A percentile compares a stretch with the other conserved stretches of the same genome.
Evolutionary conservation across 2,329 filamentous ascomycete genomes (phyloP).

Genomic region (Dryadomyces sulphureus): DNA sequence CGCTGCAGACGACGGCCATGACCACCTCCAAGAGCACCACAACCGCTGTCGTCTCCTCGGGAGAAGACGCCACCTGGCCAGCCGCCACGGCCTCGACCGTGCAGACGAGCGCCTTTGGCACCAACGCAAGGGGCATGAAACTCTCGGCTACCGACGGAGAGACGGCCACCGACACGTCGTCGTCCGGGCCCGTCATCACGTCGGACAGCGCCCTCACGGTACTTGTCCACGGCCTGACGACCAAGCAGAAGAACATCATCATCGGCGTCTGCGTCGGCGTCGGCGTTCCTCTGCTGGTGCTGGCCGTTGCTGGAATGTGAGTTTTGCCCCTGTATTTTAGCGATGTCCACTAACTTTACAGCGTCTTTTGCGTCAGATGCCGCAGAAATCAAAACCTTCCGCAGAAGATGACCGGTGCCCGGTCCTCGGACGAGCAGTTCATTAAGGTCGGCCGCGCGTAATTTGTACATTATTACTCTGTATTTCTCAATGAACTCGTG

Average conservation of each 20-base stretch:
- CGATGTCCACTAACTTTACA: not conserved
- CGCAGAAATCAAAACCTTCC: not conserved
- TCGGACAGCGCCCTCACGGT: not conserved
- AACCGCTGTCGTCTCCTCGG: slow-evolving; percentile 24
- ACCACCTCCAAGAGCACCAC: slow-evolving; percentile 21
- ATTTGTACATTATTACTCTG: no score
- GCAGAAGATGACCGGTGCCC: no score
- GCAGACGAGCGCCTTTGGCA: slow-evolving; percentile 26
- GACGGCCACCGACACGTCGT: slow-evolving; percentile 11
- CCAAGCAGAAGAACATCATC: slow-evolving; percentile 2
- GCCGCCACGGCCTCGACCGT: slow-evolving; percentile 18
- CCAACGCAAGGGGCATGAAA: not conserved
- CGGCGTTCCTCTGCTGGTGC: slow-evolving; percentile 3
- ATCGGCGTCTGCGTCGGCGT: slow-evolving; percentile 6
- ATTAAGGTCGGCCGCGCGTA: no score
- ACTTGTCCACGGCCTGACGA: not conserved
- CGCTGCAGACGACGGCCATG: slow-evolving; percentile 26
- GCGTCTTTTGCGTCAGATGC: not conserved
- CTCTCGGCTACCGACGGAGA: slow-evolving; percentile 15
- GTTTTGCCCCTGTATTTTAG: not conserved
- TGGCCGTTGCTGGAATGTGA: not conserved
- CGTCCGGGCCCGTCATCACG: not conserved
- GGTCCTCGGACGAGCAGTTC: no score
- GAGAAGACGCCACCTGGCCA: slow-evolving; percentile 24
- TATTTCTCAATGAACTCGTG: no score